phyloP scores from a whole-genome alignment of 2,329 filamentous ascomycete genomes.

The Alternaria rosae region DNA sequence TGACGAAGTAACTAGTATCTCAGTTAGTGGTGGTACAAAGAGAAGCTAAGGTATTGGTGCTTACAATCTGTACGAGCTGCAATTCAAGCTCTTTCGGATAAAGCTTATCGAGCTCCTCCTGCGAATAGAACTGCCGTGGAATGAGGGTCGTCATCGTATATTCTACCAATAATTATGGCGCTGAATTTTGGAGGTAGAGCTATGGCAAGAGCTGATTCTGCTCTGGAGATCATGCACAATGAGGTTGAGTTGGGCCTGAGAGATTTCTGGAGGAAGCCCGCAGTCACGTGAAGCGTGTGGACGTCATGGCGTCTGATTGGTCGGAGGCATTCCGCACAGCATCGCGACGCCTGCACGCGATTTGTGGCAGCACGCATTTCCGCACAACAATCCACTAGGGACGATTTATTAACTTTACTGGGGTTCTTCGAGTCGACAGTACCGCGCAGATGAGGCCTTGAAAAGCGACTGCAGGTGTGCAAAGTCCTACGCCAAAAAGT shows the following conservation, averaged over 20 bases:
- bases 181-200: not conserved
- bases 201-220: not conserved
- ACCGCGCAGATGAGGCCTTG: not conserved
- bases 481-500: not conserved
- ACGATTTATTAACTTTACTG: not conserved
- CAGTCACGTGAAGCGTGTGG: slow-evolving; percentile 33
- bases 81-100: slow-evolving; percentile 84
- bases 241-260: not conserved
- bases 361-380: not conserved
- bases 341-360: slow-evolving; percentile 5
- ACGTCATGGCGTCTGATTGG: slow-evolving; percentile 20
- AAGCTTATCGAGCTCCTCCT: slow-evolving; percentile 78
- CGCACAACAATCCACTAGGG: not conserved
- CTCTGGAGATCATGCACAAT: not conserved
- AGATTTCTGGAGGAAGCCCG: not conserved
- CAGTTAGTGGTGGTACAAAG: slow-evolving; percentile 10
- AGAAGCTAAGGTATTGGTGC: slow-evolving; percentile 28
- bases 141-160: slow-evolving; percentile 76
- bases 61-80: slow-evolving; percentile 84
- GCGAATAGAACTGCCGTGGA: slow-evolving; percentile 77
- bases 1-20: slow-evolving; percentile 48
- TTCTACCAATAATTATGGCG: not conserved
- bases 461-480: not conserved
- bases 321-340: slow-evolving; percentile 9
- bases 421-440: not conserved